Evolutionary conservation across 176 grass and related monocot species (phyloP), one percentile per base, ranked within the genome.

Genomic region (Rhynchospora breviuscula): DNA sequence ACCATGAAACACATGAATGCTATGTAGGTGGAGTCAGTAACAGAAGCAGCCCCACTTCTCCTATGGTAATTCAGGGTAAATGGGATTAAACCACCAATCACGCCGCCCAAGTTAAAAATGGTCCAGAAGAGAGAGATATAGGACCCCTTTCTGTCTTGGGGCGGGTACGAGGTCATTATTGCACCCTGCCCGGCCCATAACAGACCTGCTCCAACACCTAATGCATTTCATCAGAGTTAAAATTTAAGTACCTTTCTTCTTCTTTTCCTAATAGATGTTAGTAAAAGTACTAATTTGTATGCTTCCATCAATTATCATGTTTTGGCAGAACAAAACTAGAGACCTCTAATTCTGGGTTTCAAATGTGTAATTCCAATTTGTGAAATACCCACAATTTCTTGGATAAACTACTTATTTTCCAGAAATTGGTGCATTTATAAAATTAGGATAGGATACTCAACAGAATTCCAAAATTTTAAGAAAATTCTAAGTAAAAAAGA

Each of bases 121-220:
- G 79, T 85, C 96, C 96, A 98, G 89, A 98, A 98, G 64, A 95
- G 88, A 11, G 96, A 91, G 83, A 98, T 93, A 89, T 98, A 98
- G 62, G 83, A 88, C 64, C 92, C 96, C 18, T 94, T 89, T 57
- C 89, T 91, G 81, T 23, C 59, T 1, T 91, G 64, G 1, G 88
- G 89, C 7, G 96, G 96, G 86, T 95, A 98, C 0, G 96, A 98
- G 7, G 91, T 95, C 92, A 98, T 95, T 64, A 98, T 85, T 47
- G 96, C 96, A 18, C 96, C 96, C 85, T 98, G 91, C 0, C 87
- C 89, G 6, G 96, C 89, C 93, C 96, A 98, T 49, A 98, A 93
- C 60, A 98, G 67, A 0, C 96, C 96, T 0, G 96, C 96, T 33
- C 96, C 96, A 56, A 81, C 82, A 84, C 96, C 79, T 82, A 10